Base-by-base conservation (phyloP, 495 filamentous ascomycete genomes). In the Annulohypoxylon stygium region DNA sequence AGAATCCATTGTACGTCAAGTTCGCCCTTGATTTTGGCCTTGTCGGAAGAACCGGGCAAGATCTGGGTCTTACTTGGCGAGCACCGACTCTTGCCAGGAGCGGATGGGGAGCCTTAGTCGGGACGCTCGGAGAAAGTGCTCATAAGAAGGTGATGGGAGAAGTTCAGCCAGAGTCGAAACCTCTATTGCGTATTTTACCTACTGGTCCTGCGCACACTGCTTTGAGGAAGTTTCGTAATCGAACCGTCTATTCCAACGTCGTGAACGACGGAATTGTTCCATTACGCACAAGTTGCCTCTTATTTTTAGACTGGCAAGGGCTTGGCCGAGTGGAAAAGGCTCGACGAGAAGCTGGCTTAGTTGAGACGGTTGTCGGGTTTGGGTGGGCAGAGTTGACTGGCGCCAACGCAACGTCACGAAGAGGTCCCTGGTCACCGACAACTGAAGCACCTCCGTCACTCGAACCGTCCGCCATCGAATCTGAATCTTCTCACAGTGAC, bases 191-290 rank as follows among this genome's bases (percentile, higher is more conserved):
- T 23, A 97, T 98, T 69, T 81, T 99, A 14, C 96, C 96, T 0
- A 95, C 93, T 25, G 96, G 96, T 18, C 96, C 97, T 30, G 96
- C 96, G 5, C 95, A 98, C 81, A 88, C 89, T 43, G 94, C 92
- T 0, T 82, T 99, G 59, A 88, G 90, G 75, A 93, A 91, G 79
- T 99, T 98, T 75, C 87, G 93, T 51, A 97, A 96, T 76, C 86
- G 97, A 16, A 99, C 96, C 0, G 86, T 98, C 0, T 99, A 99
- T 78, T 97, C 95, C 1, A 99, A 99, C 76, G 94, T 98, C 30
- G 97, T 99, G 48, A 99, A 99, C 81, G 96, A 99, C 81, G 96
- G 96, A 2, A 98, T 99, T 77, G 96, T 99, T 6, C 96, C 96
- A 2, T 79, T 98, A 41, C 88, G 97, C 10, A 99, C 96, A 11